Percentiles rank a stretch among this genome's conserved stretches.
Conservation (phyloP, 2,329 filamentous ascomycete species). For the Tolypocladium album region DNA sequence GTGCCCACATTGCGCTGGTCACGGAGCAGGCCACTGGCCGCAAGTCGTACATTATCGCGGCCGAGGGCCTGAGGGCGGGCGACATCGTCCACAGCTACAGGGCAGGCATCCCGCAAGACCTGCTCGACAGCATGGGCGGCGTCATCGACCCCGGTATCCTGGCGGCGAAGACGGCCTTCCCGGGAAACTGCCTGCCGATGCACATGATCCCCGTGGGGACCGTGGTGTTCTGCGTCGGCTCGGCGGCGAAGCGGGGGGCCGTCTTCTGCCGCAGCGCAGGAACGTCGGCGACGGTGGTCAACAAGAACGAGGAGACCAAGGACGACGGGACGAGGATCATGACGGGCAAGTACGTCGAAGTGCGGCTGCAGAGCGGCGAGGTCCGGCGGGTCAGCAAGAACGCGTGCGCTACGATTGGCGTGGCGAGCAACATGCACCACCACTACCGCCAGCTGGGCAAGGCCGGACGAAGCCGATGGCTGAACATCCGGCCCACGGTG, state of each 20-base stretch:
- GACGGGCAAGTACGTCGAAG: slow-evolving; percentile 67
- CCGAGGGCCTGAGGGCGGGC: slow-evolving; percentile 85
- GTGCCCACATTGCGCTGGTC: slow-evolving; percentile 82
- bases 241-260: slow-evolving; percentile 58
- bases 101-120: slow-evolving; percentile 73
- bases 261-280: slow-evolving; percentile 94
- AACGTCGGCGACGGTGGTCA: slow-evolving; percentile 78
- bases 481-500: slow-evolving; percentile 90
- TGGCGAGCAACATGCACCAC: slow-evolving; percentile 87
- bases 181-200: slow-evolving; percentile 89
- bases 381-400: slow-evolving; percentile 81
- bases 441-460: slow-evolving; percentile 90
- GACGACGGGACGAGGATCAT: slow-evolving; percentile 50
- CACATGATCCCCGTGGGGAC: slow-evolving; percentile 96
- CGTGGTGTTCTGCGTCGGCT: slow-evolving; percentile 81
- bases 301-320: slow-evolving; percentile 70
- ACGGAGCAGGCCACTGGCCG: slow-evolving; percentile 62
- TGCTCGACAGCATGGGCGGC: slow-evolving; percentile 88
- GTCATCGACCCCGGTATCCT: slow-evolving; percentile 89
- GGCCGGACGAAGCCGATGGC: slow-evolving; percentile 84
- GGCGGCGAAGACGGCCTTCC: slow-evolving; percentile 85
- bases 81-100: slow-evolving; percentile 90
- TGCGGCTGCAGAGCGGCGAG: slow-evolving; percentile 87
- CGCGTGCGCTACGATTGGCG: slow-evolving; percentile 87
- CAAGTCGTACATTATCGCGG: slow-evolving; percentile 88